Base-by-base conservation (phyloP, 176 grass and related monocot genomes). In the Thalia dealbata region DNA sequence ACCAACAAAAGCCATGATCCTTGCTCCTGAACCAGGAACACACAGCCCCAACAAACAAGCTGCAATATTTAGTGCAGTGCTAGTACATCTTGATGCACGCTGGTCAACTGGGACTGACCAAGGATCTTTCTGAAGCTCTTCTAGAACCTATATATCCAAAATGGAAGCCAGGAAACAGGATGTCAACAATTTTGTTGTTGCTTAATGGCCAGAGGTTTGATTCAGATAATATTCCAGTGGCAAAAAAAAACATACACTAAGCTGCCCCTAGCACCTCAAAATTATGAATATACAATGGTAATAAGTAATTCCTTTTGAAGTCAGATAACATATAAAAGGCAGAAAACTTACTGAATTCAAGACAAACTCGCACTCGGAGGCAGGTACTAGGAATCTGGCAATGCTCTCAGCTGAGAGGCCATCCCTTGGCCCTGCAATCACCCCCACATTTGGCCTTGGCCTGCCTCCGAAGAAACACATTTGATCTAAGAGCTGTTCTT, bases 1-100 rank as follows among this genome's bases (percentile, higher is more conserved):
- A 76, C 89, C 86, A 26, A 92, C 75, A 83, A 96, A 96, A 25
- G 89, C 86, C 92, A 96, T 96, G 75, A 96, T 96, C 78, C 92
- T 92, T 81, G 84, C 92, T 83, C 89, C 92, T 80, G 89, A 92
- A 76, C 86, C 89, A 75, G 92, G 92, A 10, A 96, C 84, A 70
- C 92, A 96, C 75, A 96, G 78, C 43, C 91, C 91, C 43, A 96
- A 80, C 64, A 88, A 76, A 70, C 79, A 68, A 73, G 89, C 86
- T 50, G 89, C 92, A 79, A 89, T 85, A 87, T 86, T 92, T 77
- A 92, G 79, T 51, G 89, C 89, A 70, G 75, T 79, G 72, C 92
- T 86, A 46, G 86, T 92, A 77, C 89, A 96, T 85, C 92, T 86
- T 60, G 89, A 89, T 69, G 92, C 75, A 50, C 92, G 86, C 64